Evolutionary conservation across 139 green algal genomes (phyloP), one percentile per base, ranked within the genome.

Genomic region (Axilococcus clingmanii): DNA sequence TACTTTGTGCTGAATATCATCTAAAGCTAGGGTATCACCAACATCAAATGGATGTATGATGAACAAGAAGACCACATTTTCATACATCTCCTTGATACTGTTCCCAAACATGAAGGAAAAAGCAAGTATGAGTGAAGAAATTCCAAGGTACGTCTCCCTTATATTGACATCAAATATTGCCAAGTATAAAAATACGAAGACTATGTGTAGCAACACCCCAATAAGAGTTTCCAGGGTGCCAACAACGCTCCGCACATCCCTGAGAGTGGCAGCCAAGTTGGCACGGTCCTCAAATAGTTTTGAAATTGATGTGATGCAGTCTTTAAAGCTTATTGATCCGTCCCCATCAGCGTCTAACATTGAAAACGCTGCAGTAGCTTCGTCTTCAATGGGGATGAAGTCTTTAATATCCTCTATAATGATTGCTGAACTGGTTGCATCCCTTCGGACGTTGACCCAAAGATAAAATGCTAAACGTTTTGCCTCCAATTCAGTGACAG

Each of bases 41-140:
- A 88, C 74, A 49, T 88, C 79, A 61, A 79, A 89, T 40, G 80
- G 64, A 59, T 85, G 79, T 43, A 83, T 61, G 19, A 78, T 59
- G 48, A 89, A 89, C 25, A 89, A 69, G 58, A 82, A 81, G 22
- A 89, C 52, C 17, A 78, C 59, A 11, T 65, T 45, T 56, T 88
- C 78, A 54, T 77, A 85, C 24, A 82, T 46, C 23, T 55, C 55
- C 43, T 52, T 57, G 23, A 85, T 49, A 32, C 36, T 68, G 57
- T 72, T 79, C 44, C 69, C 68, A 63, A 84, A 84, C 24, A 81
- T 69, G 43, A 84, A 81, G 32, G 19, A 30, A 0, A 48, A 48
- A 27, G 19, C 19, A 22, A 48, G 20, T 22, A 48, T 31, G 40
- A 48, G 19, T n/a, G n/a, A 19, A 1, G 40, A 29, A 12, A 48